Evolutionary conservation across 352 stramenopile genomes (phyloP), one percentile per base, ranked within the genome.

Genomic region (Pythium pyrilobum): DNA sequence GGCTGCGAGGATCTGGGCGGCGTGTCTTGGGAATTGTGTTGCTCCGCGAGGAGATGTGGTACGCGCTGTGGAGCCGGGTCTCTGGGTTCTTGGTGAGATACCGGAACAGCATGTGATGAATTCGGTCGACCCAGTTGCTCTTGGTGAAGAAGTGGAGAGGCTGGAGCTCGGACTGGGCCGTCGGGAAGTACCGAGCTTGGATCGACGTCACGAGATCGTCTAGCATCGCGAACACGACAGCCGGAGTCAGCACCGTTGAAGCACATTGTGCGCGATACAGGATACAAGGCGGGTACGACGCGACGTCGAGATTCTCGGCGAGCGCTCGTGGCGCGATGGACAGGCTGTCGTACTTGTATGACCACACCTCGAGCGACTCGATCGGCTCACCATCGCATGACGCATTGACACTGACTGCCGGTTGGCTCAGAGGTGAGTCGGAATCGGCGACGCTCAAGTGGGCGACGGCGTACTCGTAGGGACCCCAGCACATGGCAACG

Each of bases 281-380:
- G 8, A 61, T 47, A 25, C 58, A 66, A 0, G n/a, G n/a, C 4
- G 51, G 45, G 18, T 59, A 66, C 25, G 32, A 31, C 0, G 23
- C 4, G 24, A 66, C 42, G n/a, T 46, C 15, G 20, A 66, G 39
- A n/a, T 52, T n/a, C 13, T 33, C 32, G 9, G 51, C 58, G 7
- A 66, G n/a, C 5, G 43, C 58, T 1, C 58, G 58, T 20, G 47
- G 37, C 0, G 43, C 15, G 23, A 66, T 61, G 2, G 58, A 61
- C 7, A 66, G 13, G 29, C 43, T 52, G 46, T 66, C 58, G 31
- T 56, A 61, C 39, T 66, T 66, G 50, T 61, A 66, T 15, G 50
- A 29, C 58, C 58, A 66, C 10, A 56, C 32, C 15, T 39, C 41
- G 6, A 31, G 34, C 0, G 31, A 3, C 0, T 16, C 23, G 5